Conservation (phyloP, 225 moss, liverwort and hornwort genomes). For the Thuidium tamariscinum region DNA sequence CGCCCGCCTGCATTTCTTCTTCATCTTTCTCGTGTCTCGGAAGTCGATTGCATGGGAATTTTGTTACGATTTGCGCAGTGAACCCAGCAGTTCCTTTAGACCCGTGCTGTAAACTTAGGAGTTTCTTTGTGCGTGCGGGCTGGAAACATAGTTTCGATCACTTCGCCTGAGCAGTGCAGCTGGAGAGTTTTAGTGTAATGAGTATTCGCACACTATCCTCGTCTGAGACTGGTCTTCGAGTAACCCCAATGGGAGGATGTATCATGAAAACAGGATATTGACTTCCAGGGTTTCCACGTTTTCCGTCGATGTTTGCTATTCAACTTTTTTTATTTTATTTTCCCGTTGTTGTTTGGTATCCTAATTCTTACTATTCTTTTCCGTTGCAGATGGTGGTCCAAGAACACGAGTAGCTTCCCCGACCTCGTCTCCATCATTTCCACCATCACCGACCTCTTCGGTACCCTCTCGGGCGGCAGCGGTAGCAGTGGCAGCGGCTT, state of each 20-base stretch:
- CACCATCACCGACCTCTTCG: neutral
- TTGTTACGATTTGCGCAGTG: too few relatives aligned
- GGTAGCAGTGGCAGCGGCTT: neutral
- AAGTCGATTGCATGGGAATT: too few relatives aligned
- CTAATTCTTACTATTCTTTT: too few relatives aligned
- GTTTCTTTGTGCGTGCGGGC: fast-evolving
- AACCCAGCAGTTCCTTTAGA: fast-evolving
- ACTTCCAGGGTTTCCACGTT: too few relatives aligned
- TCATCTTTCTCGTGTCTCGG: fast-evolving
- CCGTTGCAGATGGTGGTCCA: slow-evolving; percentile 20
- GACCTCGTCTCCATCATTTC: neutral
- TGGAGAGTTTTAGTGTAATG: too few relatives aligned
- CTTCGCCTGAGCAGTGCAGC: fast-evolving
- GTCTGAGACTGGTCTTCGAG: fast-evolving
- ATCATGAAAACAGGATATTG: too few relatives aligned
- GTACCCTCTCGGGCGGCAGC: neutral
- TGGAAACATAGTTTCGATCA: too few relatives aligned
- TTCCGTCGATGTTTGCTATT: too few relatives aligned
- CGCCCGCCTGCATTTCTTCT: fast-evolving
- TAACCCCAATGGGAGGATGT: too few relatives aligned
- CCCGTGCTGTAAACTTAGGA: fast-evolving
- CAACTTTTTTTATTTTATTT: too few relatives aligned
- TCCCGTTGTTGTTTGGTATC: too few relatives aligned
- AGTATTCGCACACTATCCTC: fast-evolving
- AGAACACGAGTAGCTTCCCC: neutral